Evolutionary conservation across 495 filamentous ascomycete genomes (phyloP).

Genomic region (Glarea lozoyensis): DNA sequence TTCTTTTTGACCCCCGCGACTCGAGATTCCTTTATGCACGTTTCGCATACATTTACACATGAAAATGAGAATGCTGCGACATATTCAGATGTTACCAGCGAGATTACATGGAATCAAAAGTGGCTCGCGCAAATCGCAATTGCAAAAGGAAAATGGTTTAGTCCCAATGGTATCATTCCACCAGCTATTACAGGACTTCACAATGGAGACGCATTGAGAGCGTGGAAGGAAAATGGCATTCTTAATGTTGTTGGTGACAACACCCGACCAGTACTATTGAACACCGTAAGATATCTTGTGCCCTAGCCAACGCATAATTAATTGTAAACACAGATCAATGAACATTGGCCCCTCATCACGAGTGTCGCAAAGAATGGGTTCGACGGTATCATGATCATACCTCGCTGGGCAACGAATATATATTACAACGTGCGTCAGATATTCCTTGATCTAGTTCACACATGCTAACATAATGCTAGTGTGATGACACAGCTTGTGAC

Average conservation of each 20-base stretch:
- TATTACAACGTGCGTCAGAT: conserved; percentile 51
- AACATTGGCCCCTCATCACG: conserved; percentile 48
- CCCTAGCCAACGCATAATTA: neutral
- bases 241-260: conserved; percentile 55
- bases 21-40: conserved; percentile 42
- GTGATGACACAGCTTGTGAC: too few relatives aligned
- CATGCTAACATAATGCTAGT: too few relatives aligned
- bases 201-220: conserved; percentile 53
- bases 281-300: conserved; percentile 17
- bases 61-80: conserved; percentile 53
- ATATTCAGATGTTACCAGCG: conserved; percentile 44
- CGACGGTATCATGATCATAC: conserved; percentile 46
- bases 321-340: conserved; percentile 22
- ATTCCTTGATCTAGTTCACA: too few relatives aligned
- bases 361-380: conserved; percentile 42
- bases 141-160: conserved; percentile 31
- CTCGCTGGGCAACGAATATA: conserved; percentile 54
- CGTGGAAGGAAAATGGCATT: conserved; percentile 52
- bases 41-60: conserved; percentile 60
- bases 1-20: conserved; percentile 43
- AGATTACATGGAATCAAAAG: conserved; percentile 51
- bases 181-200: conserved; percentile 57
- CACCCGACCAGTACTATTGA: conserved; percentile 43
- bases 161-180: conserved; percentile 47
- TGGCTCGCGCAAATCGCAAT: conserved; percentile 48